These are phyloP conservation scores for Hymenoscyphus repandus DNA, from an alignment of 2,329 filamentous ascomycete species.

Conservation along the genomic window DNA sequence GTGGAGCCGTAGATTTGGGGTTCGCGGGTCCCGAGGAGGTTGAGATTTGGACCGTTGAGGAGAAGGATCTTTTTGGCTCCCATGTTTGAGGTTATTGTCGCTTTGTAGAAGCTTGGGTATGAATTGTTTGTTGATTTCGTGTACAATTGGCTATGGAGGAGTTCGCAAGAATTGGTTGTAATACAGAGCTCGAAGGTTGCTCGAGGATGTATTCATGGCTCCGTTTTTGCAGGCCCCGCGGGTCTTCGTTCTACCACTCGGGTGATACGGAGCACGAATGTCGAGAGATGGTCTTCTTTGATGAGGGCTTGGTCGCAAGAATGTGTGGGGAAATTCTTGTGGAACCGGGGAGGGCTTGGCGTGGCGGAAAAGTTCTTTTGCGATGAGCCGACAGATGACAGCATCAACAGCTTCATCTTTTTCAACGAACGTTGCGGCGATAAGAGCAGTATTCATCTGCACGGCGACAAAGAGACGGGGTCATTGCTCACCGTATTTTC, in stretches of 20 bases:
- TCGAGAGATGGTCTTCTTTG: no score
- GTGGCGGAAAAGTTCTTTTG: not conserved
- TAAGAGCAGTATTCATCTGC: not conserved
- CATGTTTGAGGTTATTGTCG: no score
- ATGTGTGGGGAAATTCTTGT: not conserved
- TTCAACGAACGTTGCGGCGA: not conserved
- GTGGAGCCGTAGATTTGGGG: slow-evolving; percentile 67
- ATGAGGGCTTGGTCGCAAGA: not conserved
- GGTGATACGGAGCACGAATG: no score
- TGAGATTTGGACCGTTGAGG: slow-evolving; percentile 80
- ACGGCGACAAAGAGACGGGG: no score
- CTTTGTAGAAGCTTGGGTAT: not conserved
- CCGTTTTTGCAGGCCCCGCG: not conserved
- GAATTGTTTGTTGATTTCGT: not conserved
- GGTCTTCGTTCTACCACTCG: not conserved
- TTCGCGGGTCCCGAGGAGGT: slow-evolving; percentile 71
- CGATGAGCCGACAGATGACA: not conserved
- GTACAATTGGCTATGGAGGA: no score
- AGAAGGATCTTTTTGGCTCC: slow-evolving; percentile 53
- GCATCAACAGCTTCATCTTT: not conserved
- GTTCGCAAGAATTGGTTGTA: no score
- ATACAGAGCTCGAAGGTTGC: no score
- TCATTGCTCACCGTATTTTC: no score
- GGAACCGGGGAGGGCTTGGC: not conserved
- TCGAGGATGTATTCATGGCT: not conserved